Conservation (phyloP, 2,329 filamentous ascomycete species). For the Exophiala bonariae region DNA sequence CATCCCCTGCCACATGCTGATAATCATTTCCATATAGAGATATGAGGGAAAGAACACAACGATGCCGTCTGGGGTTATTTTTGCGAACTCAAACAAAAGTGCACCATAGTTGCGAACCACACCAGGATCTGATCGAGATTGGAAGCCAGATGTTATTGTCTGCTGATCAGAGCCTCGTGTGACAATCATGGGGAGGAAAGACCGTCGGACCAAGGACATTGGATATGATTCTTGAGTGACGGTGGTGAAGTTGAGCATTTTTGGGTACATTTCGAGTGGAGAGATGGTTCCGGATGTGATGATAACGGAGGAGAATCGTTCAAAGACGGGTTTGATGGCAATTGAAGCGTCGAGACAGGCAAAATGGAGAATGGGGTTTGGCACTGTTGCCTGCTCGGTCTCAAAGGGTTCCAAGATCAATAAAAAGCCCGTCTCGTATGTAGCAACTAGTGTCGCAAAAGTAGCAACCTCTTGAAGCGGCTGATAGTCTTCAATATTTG, state of each 20-base stretch:
- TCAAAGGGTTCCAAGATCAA: slow-evolving; percentile 97
- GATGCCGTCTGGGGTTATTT: slow-evolving; percentile 92
- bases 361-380: slow-evolving; percentile 95
- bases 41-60: slow-evolving; percentile 99
- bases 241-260: slow-evolving; percentile 91
- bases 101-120: slow-evolving; percentile 98
- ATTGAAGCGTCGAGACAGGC: slow-evolving; percentile 96
- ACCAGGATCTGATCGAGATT: slow-evolving; percentile 90
- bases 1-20: slow-evolving; percentile 99
- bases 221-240: slow-evolving; percentile 96
- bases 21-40: slow-evolving; percentile 98
- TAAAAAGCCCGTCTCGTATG: slow-evolving; percentile 94
- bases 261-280: slow-evolving; percentile 97
- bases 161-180: slow-evolving; percentile 93
- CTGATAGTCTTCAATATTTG: slow-evolving; percentile 97
- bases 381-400: slow-evolving; percentile 90
- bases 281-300: slow-evolving; percentile 98
- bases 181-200: slow-evolving; percentile 98
- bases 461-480: slow-evolving; percentile 96
- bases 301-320: slow-evolving; percentile 95
- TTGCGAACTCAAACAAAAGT: slow-evolving; percentile 89
- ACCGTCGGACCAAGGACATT: slow-evolving; percentile 90
- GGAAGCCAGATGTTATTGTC: slow-evolving; percentile 88
- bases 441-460: slow-evolving; percentile 92
- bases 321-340: slow-evolving; percentile 95